Conservation (phyloP, 78 protist species). For the Creolimax fragrantissima region DNA sequence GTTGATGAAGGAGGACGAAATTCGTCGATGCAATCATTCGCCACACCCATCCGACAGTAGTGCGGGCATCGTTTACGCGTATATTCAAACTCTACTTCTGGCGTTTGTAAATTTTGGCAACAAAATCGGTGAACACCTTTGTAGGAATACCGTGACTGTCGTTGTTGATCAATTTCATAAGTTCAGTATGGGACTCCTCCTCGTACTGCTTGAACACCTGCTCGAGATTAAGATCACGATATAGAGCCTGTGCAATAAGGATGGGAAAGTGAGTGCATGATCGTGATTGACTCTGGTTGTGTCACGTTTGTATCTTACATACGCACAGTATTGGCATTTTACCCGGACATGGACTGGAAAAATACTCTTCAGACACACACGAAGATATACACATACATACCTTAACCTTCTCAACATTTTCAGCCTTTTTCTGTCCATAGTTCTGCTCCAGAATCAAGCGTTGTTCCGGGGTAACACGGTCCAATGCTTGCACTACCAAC, state of each 20-base stretch:
- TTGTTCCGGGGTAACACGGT: conserved; percentile 57
- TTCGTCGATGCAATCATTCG: too few relatives aligned
- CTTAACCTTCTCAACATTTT: conserved; percentile 33
- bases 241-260: neutral
- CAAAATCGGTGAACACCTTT: conserved; percentile 18
- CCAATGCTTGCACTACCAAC: conserved; percentile 73
- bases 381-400: neutral
- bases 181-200: neutral
- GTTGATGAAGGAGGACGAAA: too few relatives aligned
- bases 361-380: neutral
- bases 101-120: conserved; percentile 26
- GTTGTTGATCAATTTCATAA: neutral
- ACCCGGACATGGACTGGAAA: too few relatives aligned
- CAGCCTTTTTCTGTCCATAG: conserved; percentile 23
- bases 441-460: conserved; percentile 34
- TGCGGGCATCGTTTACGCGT: too few relatives aligned
- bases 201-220: conserved; percentile 12
- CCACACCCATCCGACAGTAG: too few relatives aligned
- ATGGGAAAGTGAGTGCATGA: neutral
- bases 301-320: too few relatives aligned
- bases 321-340: too few relatives aligned
- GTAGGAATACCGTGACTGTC: neutral
- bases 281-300: neutral
- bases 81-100: too few relatives aligned
- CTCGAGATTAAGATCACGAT: conserved; percentile 16